Conservation (phyloP, 2,329 filamentous ascomycete genomes). For the Penicillium sp. region DNA sequence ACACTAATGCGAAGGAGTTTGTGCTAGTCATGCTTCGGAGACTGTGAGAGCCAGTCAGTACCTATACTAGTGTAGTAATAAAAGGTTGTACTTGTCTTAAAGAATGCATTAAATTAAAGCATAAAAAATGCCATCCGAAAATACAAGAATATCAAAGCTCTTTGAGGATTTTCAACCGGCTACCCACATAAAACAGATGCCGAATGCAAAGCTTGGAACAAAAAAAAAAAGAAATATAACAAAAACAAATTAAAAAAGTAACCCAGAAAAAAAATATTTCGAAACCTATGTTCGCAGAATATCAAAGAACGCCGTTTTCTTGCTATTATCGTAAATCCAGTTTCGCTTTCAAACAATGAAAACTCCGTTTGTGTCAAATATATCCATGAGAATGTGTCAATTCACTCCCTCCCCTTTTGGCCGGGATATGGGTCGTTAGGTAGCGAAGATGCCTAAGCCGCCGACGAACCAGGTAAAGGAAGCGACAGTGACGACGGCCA, state of each 20-base stretch:
- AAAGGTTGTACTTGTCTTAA: background rate
- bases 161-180: background rate
- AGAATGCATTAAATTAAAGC: slow-evolving; percentile 14
- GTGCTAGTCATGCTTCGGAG: no score
- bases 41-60: no score
- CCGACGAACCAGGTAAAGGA: slow-evolving; percentile 61
- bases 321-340: slow-evolving; percentile 34
- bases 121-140: slow-evolving; percentile 13
- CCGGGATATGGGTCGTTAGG: slow-evolving; percentile 14
- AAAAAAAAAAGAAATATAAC: slow-evolving; percentile 5
- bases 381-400: slow-evolving; percentile 24
- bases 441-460: slow-evolving; percentile 43
- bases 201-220: background rate
- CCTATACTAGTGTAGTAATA: no score
- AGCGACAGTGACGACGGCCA: slow-evolving; percentile 59
- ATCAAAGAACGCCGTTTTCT: slow-evolving; percentile 30
- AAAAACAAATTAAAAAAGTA: slow-evolving; percentile 2
- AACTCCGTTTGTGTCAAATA: slow-evolving; percentile 19
- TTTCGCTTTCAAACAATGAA: slow-evolving; percentile 22
- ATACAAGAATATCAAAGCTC: slow-evolving; percentile 1
- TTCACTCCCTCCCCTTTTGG: background rate
- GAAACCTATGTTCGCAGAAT: slow-evolving; percentile 16
- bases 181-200: background rate
- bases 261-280: slow-evolving; percentile 8
- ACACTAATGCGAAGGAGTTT: no score